Percentiles rank a stretch among this genome's conserved stretches.
phyloP scores from a whole-genome alignment of 73 alveolate genomes.

The Paraurostyla sp. region DNA sequence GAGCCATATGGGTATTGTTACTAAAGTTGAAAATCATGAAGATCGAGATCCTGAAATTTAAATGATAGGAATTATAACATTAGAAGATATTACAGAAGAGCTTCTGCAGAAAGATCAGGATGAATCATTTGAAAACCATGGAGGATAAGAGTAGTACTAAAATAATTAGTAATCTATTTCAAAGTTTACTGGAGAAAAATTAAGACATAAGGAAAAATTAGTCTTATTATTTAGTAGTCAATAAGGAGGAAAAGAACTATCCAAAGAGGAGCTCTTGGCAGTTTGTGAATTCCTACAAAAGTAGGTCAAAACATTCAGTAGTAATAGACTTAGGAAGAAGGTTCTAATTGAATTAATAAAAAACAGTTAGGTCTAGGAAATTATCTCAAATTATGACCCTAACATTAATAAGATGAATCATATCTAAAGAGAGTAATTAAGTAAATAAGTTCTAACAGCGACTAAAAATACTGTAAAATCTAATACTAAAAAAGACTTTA shows the following conservation, averaged over 20 bases:
- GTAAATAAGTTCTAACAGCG: background rate
- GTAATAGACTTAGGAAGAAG: constrained; percentile 14
- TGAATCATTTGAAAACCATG: constrained; percentile 82
- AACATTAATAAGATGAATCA: background rate
- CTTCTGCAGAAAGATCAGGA: constrained; percentile 80
- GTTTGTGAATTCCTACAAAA: constrained; percentile 33
- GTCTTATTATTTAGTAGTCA: constrained; percentile 50
- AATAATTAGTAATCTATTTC: background rate
- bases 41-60: constrained; percentile 71
- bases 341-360: background rate
- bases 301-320: constrained; percentile 14
- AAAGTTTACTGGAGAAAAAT: background rate
- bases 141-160: constrained; percentile 30
- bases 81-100: constrained; percentile 94
- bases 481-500: background rate
- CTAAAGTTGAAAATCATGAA: constrained; percentile 74
- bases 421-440: background rate
- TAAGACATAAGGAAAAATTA: constrained; percentile 32
- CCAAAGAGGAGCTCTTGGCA: constrained; percentile 3
- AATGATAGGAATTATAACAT: constrained; percentile 84
- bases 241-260: constrained; percentile 30
- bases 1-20: constrained; percentile 91
- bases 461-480: background rate
- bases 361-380: constrained; percentile 11
- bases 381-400: background rate